Evolutionary conservation across 805 yeast genomes (phyloP), one percentile per base, ranked within the genome.

Genomic region (Candida cerambycidarum): DNA sequence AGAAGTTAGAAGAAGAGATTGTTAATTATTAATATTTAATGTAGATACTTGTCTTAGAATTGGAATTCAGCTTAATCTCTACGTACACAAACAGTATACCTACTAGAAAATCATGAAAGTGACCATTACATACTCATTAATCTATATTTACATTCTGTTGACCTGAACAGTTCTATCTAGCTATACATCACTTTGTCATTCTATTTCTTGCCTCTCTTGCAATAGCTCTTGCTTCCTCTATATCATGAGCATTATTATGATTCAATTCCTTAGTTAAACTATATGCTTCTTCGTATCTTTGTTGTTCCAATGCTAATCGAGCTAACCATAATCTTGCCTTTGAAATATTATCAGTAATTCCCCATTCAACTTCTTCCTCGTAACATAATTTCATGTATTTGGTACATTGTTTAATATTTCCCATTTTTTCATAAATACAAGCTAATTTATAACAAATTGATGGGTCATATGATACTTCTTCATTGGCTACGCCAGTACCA

Each of bases 241-340:
- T 79, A 55, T 86, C 95, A 43, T 82, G 88, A 10, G 89, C 83
- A n/a, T 85, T 78, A 21, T 92, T 95, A 41, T 65, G 65, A 36
- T 64, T 65, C 50, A 89, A 73, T 43, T 82, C 86, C 42, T 79
- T 76, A 1, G 96, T 93, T 57, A 84, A 79, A 39, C 74, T 78
- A 47, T 82, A 82, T 0, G 97, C 96, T 42, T 69, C 73, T 37
- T 79, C 79, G 68, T 76, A 89, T 46, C 80, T 78, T 11, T 75
- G 69, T 31, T 64, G 62, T 13, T 69, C 70, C 46, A 82, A 61
- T 35, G 89, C 90, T 50, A 75, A 65, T 39, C 80, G 75, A 1
- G 97, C 95, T 18, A 90, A 65, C 97, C 97, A 90, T 41, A 90
- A 66, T 32, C 93, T 69, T 0, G 97, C 95, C 55, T 82, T 85